Evolutionary conservation across 257 asterid species (phyloP), one percentile per base, ranked within the genome.

Genomic region (Plantago ovata): DNA sequence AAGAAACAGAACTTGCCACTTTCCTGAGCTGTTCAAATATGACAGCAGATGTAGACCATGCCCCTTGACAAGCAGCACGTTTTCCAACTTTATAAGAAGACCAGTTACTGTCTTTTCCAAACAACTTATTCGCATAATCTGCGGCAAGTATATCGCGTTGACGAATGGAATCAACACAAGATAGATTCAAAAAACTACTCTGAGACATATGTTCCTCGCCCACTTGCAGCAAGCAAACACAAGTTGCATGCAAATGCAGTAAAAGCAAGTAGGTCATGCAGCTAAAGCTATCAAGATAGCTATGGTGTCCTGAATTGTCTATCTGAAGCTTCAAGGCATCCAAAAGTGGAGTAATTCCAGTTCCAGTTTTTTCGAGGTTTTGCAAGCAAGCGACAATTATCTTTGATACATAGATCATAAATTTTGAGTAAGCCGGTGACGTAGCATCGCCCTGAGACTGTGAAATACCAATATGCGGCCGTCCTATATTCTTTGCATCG

Each of bases 11-110:
- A 56, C 70, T 65, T 72, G 73, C 95, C 53, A 49, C 64, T 9
- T 60, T 38, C 22, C 41, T 63, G 56, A 88, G 84, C 56, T 78
- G 76, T 76, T 79, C 87, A 65, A 89, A 93, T 65, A 93, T 66
- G 72, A 75, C 80, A 53, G 84, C 71, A 74, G 95, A 83, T 0
- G 84, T 72, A 36, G 78, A 71, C 97, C 97, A 93, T 41, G 88
- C 85, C 66, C 98, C 98, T 36, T 70, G 86, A 65, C 85, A 80
- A 45, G 81, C 84, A 13, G 96, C 95, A 67, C 38, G 69, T 77
- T 73, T 86, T 69, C 89, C 98, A 61, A 83, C 86, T 68, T 81
- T 80, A 68, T 89, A 93, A 46, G 73, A 73, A 40, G 60, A 56
- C 97, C 95, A 93, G 69, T 79, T 56, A 68, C 69, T 79, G 19